These are phyloP conservation scores for Fusarium neocosmosporiellum DNA, from an alignment of 2,329 filamentous ascomycete genomes.

Conservation along the genomic window DNA sequence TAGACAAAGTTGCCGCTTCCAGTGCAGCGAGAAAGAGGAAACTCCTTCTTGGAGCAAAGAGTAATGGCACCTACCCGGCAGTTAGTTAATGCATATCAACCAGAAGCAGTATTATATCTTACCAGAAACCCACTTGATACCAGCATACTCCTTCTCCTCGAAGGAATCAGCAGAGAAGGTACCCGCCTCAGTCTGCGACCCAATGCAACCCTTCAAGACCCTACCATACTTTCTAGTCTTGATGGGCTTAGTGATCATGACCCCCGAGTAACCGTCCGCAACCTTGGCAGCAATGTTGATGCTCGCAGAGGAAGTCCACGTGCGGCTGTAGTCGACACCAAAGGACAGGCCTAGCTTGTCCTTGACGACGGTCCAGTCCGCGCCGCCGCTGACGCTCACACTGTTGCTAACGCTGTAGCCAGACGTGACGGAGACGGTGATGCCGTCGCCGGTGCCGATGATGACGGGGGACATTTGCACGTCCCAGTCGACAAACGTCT, in stretches of 20 bases:
- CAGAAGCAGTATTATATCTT: neutral
- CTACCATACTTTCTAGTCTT: conserved; percentile 15
- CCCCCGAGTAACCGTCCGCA: neutral
- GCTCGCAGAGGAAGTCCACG: conserved; percentile 12
- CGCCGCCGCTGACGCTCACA: conserved; percentile 5
- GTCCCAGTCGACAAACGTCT: conserved; percentile 33
- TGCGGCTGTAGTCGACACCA: conserved; percentile 22
- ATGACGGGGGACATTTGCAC: conserved; percentile 31
- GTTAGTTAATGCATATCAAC: neutral
- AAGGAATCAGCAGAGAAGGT: conserved; percentile 17
- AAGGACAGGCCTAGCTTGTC: neutral
- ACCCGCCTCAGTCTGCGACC: conserved; percentile 2
- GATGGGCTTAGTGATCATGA: conserved; percentile 14
- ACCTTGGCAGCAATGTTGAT: conserved; percentile 15
- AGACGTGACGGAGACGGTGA: neutral
- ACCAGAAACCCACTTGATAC: conserved; percentile 20
- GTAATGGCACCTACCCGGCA: conserved; percentile 9
- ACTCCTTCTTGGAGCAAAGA: conserved; percentile 18
- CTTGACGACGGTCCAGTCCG: neutral
- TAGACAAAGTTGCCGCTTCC: conserved; percentile 16
- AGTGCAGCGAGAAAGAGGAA: conserved; percentile 21
- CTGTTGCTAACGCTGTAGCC: conserved; percentile 8
- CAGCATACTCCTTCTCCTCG: conserved; percentile 16
- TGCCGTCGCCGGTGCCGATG: conserved; percentile 10
- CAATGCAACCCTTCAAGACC: conserved; percentile 11